phyloP scores from a whole-genome alignment of 352 stramenopile species.

The Blastocystis sp. region DNA sequence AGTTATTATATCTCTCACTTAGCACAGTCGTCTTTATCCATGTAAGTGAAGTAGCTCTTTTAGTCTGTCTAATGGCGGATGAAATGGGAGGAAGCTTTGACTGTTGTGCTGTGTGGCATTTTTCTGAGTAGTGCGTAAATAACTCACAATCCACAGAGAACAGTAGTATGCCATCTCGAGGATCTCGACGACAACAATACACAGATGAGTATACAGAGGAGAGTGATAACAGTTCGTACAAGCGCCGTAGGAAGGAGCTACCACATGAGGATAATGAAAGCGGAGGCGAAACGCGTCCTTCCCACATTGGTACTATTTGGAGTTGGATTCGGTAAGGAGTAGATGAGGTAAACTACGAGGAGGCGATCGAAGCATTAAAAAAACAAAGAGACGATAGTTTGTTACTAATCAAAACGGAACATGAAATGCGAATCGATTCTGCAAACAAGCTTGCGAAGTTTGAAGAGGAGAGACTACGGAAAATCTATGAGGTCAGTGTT shows the following conservation, averaged over 20 bases:
- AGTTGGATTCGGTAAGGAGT: neutral
- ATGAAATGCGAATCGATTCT: constrained; percentile 50
- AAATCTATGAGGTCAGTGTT: neutral
- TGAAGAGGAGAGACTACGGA: neutral
- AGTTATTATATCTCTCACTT: neutral
- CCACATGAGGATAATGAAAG: neutral
- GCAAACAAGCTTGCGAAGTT: constrained; percentile 17
- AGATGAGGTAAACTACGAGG: constrained; percentile 1
- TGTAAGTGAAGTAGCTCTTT: too few relatives aligned
- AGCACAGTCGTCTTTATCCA: neutral
- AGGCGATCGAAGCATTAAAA: neutral
- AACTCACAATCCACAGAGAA: neutral
- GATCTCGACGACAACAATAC: neutral
- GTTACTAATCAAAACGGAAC: constrained; percentile 41
- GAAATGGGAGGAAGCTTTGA: too few relatives aligned
- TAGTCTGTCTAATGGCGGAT: too few relatives aligned
- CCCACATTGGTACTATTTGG: neutral
- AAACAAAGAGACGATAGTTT: constrained; percentile 48
- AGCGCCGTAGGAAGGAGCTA: neutral
- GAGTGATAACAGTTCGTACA: constrained; percentile 11
- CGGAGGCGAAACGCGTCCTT: neutral
- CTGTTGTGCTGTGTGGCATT: too few relatives aligned
- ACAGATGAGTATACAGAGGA: constrained; percentile 35
- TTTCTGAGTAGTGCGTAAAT: too few relatives aligned
- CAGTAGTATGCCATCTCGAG: neutral